Evolutionary conservation across 805 yeast genomes (phyloP), one percentile per base, ranked within the genome.

Genomic region (Wickerhamomyces alni): DNA sequence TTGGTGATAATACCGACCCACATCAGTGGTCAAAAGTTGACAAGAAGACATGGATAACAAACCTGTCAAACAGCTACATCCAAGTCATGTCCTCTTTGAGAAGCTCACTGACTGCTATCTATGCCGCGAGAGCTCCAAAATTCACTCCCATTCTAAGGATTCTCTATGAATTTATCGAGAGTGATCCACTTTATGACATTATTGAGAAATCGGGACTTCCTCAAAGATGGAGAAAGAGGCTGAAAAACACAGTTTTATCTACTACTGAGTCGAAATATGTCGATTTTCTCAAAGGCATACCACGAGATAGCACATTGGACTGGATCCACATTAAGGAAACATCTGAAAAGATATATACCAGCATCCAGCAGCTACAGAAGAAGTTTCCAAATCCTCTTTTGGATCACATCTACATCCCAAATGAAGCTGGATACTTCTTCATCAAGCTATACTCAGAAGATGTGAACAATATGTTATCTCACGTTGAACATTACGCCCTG

Each of bases 381-480:
- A 60, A 77, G 44, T 85, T 80, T 51, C 74, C 73, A 28, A 63
- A 61, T 31, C 82, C 87, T 0, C 58, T 85, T n/a, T 59, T 84
- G 33, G 87, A 78, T 17, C 66, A 66, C 41, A 57, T 84, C 4
- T 59, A 69, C 33, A 72, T 85, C 27, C 59, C 84, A 1, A 58
- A 62, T 25, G 71, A 72, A 1, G 66, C 70, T 22, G 79, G 75
- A 0, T 62, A 64, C 0, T 63, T 74, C 6, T 59, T 75, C n/a
- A 68, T 76, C 5, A 66, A 68, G 5, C 70, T 76, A 58, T 72
- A 76, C 50, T 72, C 74, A 1, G 66, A 70, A 3, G 87, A 80
- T 52, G 62, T 77, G 2, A 62, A 65, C 33, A 68, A 69, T 30
- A 75, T 80, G 52, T 50, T 79, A 9, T 61, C 63, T 19, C 75